Percentiles rank a stretch among this genome's conserved stretches.
Evolutionary conservation across 305 asterid genomes (phyloP).

Genomic region (Fraxinus ornus): DNA sequence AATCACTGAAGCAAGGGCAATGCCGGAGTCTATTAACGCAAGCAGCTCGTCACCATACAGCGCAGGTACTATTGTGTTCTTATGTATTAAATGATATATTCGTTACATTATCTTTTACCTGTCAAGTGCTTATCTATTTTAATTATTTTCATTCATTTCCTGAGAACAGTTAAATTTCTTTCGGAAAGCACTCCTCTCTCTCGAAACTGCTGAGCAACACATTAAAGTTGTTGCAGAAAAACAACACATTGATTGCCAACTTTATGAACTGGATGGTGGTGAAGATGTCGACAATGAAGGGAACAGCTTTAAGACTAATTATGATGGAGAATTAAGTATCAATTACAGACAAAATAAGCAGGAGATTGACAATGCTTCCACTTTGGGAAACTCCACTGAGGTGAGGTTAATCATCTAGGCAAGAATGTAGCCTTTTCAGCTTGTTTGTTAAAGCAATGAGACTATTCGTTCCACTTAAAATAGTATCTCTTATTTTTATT

Average conservation of each 20-base stretch:
- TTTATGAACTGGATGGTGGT: conserved; percentile 55
- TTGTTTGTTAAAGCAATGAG: background rate
- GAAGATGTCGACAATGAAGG: conserved; percentile 49
- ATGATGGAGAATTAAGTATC: conserved; percentile 74
- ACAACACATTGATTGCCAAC: conserved; percentile 79
- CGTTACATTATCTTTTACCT: conserved; percentile 6
- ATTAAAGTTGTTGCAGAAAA: conserved; percentile 68
- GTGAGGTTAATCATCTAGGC: conserved; percentile 35
- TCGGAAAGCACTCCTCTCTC: conserved; percentile 82
- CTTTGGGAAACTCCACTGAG: conserved; percentile 65
- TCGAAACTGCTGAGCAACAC: conserved; percentile 80
- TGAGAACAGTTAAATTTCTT: conserved; percentile 71
- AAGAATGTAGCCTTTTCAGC: conserved; percentile 14
- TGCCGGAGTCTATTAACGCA: conserved; percentile 85
- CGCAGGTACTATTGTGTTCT: conserved; percentile 60
- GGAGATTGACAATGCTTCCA: conserved; percentile 49
- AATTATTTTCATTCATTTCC: conserved; percentile 22
- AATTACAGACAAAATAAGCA: conserved; percentile 57
- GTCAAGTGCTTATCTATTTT: conserved; percentile 14
- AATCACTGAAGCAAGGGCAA: conserved; percentile 94
- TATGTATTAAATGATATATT: conserved; percentile 13
- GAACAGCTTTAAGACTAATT: conserved; percentile 50
- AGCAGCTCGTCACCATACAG: conserved; percentile 95
- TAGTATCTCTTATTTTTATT: background rate
- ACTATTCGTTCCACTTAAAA: background rate